Conservation (phyloP, 192 early-diverging fungal species). For the Podila clonocystis region DNA sequence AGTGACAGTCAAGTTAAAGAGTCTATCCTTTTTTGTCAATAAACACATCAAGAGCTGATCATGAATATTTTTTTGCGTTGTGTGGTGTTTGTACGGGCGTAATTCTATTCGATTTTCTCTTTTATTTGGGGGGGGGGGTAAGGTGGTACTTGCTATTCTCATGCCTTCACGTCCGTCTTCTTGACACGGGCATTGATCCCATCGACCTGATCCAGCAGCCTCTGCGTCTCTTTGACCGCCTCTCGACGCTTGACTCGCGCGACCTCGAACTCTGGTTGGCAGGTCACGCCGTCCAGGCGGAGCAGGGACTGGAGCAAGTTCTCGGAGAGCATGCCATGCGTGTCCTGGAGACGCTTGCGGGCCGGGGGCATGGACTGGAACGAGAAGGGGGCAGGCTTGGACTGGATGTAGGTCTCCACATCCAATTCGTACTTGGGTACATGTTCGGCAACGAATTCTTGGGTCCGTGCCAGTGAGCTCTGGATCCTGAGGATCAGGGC, state of each 20-base stretch:
- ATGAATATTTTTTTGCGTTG: too few species aligned
- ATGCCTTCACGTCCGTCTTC: slow-evolving; percentile 53
- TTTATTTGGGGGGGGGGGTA: too few species aligned
- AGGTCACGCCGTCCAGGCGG: slow-evolving; percentile 77
- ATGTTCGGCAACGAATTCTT: slow-evolving; percentile 43
- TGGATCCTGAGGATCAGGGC: slow-evolving; percentile 58
- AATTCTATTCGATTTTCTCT: too few species aligned
- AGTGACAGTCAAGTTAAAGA: not conserved
- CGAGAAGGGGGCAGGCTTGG: slow-evolving; percentile 45
- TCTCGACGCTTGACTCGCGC: slow-evolving; percentile 78
- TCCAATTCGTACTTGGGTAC: slow-evolving; percentile 59
- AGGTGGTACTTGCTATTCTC: too few species aligned
- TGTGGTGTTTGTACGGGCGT: too few species aligned
- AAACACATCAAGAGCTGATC: too few species aligned
- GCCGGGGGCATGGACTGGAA: slow-evolving; percentile 52
- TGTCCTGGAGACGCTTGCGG: slow-evolving; percentile 73
- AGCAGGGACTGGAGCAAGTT: slow-evolving; percentile 82
- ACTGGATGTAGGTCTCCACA: slow-evolving; percentile 23
- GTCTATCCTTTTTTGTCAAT: too few species aligned
- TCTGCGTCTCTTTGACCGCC: slow-evolving; percentile 77
- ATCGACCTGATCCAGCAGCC: slow-evolving; percentile 82
- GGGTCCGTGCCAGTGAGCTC: slow-evolving; percentile 40
- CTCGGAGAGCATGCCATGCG: slow-evolving; percentile 74
- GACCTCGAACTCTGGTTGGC: slow-evolving; percentile 73
- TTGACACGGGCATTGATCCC: slow-evolving; percentile 68